A percentile compares a stretch with the other conserved stretches of the same genome.
Conservation (phyloP, 805 yeast species). For the Metschnikowia lochheadii region DNA sequence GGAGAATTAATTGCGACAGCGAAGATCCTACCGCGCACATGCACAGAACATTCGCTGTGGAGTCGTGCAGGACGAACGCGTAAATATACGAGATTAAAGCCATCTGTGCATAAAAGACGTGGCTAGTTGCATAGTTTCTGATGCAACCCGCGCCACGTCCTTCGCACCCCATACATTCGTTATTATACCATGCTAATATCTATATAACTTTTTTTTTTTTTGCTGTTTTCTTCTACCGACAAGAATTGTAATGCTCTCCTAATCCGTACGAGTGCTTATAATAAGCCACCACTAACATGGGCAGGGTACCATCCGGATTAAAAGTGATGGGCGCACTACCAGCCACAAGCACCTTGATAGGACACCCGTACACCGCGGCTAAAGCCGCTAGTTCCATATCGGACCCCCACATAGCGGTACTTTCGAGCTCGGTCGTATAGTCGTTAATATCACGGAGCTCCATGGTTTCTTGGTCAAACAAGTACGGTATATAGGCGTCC, state of each 20-base stretch:
- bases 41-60: not conserved
- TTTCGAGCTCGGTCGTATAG: conserved; percentile 63
- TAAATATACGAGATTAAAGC: conserved; percentile 1
- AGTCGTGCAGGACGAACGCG: not conserved
- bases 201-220: not conserved
- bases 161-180: not conserved
- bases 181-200: not conserved
- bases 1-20: not conserved
- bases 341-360: conserved; percentile 72
- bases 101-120: not conserved
- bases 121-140: not conserved
- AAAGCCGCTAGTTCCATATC: conserved; percentile 87
- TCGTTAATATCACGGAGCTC: conserved; percentile 58
- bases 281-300: conserved; percentile 67
- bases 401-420: conserved; percentile 95
- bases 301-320: conserved; percentile 53
- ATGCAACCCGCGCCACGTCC: not conserved
- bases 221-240: conserved; percentile 17
- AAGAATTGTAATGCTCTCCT: conserved; percentile 93
- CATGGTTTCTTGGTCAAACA: conserved; percentile 75
- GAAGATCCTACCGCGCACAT: not conserved
- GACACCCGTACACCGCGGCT: conserved; percentile 64
- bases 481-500: conserved; percentile 73
- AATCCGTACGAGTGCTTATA: conserved; percentile 82
- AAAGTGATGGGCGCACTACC: conserved; percentile 65